A percentile compares a stretch with the other conserved stretches of the same genome.
Evolutionary conservation across 176 grass and related monocot species (phyloP).

Genomic region (Thalia dealbata): DNA sequence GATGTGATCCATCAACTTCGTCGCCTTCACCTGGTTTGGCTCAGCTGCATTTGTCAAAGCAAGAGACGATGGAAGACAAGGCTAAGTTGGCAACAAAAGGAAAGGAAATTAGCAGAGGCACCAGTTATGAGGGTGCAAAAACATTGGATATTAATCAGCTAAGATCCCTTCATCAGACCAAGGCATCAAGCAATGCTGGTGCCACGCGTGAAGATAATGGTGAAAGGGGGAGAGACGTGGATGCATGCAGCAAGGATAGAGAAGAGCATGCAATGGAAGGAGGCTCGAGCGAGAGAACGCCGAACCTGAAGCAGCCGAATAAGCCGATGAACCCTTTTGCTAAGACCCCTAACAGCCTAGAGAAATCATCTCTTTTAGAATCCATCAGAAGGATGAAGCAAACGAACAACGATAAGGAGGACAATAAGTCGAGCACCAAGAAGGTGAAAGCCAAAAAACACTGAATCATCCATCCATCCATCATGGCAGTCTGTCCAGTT

Average conservation of each 20-base stretch:
- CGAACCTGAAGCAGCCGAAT: conserved; percentile 12
- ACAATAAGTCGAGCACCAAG: conserved; percentile 28
- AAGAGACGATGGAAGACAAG: conserved; percentile 19
- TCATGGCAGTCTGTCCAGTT: no score
- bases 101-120: conserved; percentile 2
- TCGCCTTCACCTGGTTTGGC: conserved; percentile 11
- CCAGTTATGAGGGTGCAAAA: conserved; percentile 5
- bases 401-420: conserved; percentile 30
- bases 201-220: not conserved
- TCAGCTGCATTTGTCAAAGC: conserved; percentile 6
- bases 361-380: conserved; percentile 43
- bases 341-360: conserved; percentile 36
- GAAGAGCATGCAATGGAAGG: not conserved
- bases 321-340: conserved; percentile 52
- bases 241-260: not conserved
- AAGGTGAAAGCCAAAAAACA: conserved; percentile 19
- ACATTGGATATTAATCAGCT: conserved; percentile 1
- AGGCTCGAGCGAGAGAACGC: not conserved
- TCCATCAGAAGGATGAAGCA: conserved; percentile 63
- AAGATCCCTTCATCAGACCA: not conserved
- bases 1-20: conserved; percentile 7
- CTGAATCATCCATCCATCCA: not conserved
- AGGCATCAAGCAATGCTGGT: not conserved
- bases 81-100: conserved; percentile 9
- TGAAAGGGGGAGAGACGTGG: not conserved